Evolutionary conservation across 805 yeast genomes (phyloP).

Genomic region (Yamadazyma ubonensis): DNA sequence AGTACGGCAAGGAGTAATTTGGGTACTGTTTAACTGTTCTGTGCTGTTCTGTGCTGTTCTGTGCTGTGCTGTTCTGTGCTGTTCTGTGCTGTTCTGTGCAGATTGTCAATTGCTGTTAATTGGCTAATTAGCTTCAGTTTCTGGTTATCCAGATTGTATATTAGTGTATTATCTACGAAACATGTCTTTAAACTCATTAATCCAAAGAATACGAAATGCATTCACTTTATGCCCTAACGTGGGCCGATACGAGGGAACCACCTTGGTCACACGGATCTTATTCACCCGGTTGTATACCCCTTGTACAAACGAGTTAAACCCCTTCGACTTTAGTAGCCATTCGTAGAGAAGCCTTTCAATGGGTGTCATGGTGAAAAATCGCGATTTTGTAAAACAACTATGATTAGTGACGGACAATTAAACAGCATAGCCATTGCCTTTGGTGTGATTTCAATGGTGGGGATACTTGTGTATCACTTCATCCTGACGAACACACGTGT

Average conservation of each 20-base stretch:
- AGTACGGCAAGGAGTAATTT: neutral
- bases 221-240: slow-evolving; percentile 53
- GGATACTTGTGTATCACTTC: slow-evolving; percentile 72
- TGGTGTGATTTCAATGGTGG: slow-evolving; percentile 68
- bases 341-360: slow-evolving; percentile 48
- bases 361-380: slow-evolving; percentile 17
- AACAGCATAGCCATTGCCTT: slow-evolving; percentile 68
- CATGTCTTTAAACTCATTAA: slow-evolving; percentile 57
- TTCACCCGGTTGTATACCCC: slow-evolving; percentile 63
- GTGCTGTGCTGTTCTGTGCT: too few relatives aligned
- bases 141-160: too few relatives aligned
- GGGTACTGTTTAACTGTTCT: too few relatives aligned
- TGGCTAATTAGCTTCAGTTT: too few relatives aligned
- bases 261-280: slow-evolving; percentile 40
- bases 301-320: slow-evolving; percentile 63
- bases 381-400: slow-evolving; percentile 22
- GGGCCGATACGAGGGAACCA: slow-evolving; percentile 43
- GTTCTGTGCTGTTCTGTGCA: too few relatives aligned
- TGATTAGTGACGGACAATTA: slow-evolving; percentile 85
- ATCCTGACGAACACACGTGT: slow-evolving; percentile 46
- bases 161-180: slow-evolving; percentile 38
- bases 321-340: slow-evolving; percentile 52
- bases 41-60: too few relatives aligned
- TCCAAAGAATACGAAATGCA: slow-evolving; percentile 59
- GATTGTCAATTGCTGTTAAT: too few relatives aligned